phyloP scores from a whole-genome alignment of 371 early-diverging fungal genomes.

The Apophysomyces trapeziformis region DNA sequence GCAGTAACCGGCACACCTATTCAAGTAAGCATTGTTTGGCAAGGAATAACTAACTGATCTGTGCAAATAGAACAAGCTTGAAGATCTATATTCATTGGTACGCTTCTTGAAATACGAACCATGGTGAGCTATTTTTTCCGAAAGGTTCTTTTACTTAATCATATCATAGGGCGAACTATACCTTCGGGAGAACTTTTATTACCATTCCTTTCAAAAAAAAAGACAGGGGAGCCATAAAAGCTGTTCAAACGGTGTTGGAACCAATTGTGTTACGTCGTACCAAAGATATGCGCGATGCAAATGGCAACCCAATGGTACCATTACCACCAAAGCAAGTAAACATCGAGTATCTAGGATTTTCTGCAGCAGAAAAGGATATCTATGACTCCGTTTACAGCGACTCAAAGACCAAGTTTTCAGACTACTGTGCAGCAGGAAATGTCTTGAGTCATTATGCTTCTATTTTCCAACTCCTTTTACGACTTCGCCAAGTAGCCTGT shows the following conservation, averaged over 20 bases:
- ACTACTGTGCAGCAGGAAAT: constrained; percentile 50
- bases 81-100: constrained; percentile 83
- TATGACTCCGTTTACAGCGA: constrained; percentile 51
- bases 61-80: constrained; percentile 61
- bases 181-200: constrained; percentile 70
- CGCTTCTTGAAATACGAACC: constrained; percentile 79
- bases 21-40: constrained; percentile 29
- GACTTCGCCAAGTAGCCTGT: constrained; percentile 70
- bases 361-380: constrained; percentile 47
- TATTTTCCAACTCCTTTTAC: constrained; percentile 54
- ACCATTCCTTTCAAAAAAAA: constrained; percentile 67
- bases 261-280: constrained; percentile 71
- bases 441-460: constrained; percentile 50
- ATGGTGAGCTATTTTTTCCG: constrained; percentile 42
- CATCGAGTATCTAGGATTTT: constrained; percentile 64
- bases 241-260: constrained; percentile 70
- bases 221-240: constrained; percentile 58
- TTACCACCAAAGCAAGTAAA: constrained; percentile 64
- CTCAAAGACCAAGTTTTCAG: constrained; percentile 50
- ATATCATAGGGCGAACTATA: constrained; percentile 44
- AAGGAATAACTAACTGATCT: not conserved
- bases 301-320: constrained; percentile 64
- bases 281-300: constrained; percentile 58
- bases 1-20: constrained; percentile 83
- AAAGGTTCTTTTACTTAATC: not conserved